These are phyloP conservation scores for Castanospermum australe DNA, from an alignment of 306 rosid genomes.

Conservation along the genomic window DNA sequence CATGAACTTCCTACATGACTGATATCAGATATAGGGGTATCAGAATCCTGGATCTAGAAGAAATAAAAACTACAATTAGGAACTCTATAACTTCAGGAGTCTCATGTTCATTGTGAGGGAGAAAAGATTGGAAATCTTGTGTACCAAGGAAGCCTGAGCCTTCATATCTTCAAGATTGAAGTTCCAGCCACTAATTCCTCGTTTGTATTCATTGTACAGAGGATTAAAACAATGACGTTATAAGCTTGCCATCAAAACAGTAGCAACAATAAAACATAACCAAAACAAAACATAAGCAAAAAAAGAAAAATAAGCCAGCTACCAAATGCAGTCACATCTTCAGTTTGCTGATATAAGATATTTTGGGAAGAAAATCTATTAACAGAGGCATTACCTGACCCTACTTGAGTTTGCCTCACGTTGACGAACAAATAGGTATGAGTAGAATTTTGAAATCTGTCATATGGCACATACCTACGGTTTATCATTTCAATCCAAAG, in stretches of 20 bases:
- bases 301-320: background rate
- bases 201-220: constrained; percentile 78
- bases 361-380: background rate
- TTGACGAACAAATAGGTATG: background rate
- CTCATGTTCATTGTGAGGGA: background rate
- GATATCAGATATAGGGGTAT: constrained; percentile 54
- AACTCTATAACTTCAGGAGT: constrained; percentile 13
- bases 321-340: background rate
- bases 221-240: background rate
- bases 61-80: constrained; percentile 26
- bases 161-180: constrained; percentile 86
- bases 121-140: constrained; percentile 11
- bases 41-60: constrained; percentile 72
- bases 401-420: background rate
- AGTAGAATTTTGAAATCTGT: background rate
- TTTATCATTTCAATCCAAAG: too few relatives aligned
- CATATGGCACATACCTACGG: background rate
- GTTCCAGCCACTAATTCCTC: constrained; percentile 95
- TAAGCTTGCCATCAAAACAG: constrained; percentile 1
- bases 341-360: background rate
- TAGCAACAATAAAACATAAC: background rate
- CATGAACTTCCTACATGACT: constrained; percentile 50
- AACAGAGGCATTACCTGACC: background rate
- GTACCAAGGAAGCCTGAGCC: constrained; percentile 91
- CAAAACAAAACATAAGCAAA: background rate